Base-by-base conservation (phyloP, 805 yeast genomes). In the Yarrowia sp. region DNA sequence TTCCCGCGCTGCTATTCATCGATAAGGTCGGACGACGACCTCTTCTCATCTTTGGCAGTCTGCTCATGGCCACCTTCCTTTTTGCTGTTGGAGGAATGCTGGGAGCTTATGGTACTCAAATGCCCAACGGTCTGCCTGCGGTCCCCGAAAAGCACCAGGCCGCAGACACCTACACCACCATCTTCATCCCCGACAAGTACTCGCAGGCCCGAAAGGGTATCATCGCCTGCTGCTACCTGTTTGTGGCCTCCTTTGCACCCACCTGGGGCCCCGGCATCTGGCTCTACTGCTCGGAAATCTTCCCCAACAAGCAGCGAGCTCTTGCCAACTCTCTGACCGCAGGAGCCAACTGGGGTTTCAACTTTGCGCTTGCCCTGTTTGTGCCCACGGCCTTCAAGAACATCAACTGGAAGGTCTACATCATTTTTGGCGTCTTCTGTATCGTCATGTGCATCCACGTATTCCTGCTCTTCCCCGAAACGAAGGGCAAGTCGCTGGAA, bases 191-290 rank as follows among this genome's bases (percentile, higher is more conserved):
- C 80, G 72, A 87, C 86, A 40, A 81, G 80, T 75, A 79, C 86
- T 86, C 76, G 86, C 84, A 74, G 82, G 86, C 73, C 77, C 78
- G 87, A 41, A 81, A 83, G 76, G 83, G 81, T 56, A 79, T 84
- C 74, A 82, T 86, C 74, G 86, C 86, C 26, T 83, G 74, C 73
- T 77, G 82, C 5, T 85, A 86, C 77, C 71, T 84, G 71, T 91
- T 89, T 76, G 88, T 91, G 72, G 87, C 88, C 68, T 87, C 88
- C 76, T 91, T 89, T 79, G 96, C 96, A 11, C 83, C 91, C 4
- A 84, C 94, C 26, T 91, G 95, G 94, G 97, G 96, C 75, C 95
- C 69, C 8, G 79, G 75, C 43, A 72, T 73, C 70, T 74, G 76
- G 75, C 72, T 86, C 71, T 84, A 83, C 68, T 86, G 86, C n/a